phyloP scores from a whole-genome alignment of 495 filamentous ascomycete species.

The Copromyces sp. region DNA sequence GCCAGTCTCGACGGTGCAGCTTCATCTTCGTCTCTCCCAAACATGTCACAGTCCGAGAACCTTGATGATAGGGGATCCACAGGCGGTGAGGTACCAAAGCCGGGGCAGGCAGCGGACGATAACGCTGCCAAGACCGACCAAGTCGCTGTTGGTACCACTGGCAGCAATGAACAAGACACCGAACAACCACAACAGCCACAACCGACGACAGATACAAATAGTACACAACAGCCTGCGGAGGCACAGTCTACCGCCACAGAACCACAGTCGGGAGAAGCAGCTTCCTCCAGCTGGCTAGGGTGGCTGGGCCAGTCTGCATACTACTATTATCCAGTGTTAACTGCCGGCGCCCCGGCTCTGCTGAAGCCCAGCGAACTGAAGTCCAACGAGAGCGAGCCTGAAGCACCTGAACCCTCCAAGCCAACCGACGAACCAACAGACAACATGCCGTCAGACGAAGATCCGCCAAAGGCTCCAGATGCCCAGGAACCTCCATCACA shows the following conservation, averaged over 20 bases:
- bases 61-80: background rate
- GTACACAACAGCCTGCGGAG: conserved; percentile 5
- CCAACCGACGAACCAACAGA: conserved; percentile 7
- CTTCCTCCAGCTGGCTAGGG: conserved; percentile 45
- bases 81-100: background rate
- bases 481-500: conserved; percentile 14
- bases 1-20: conserved; percentile 15
- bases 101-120: background rate
- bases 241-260: conserved; percentile 6
- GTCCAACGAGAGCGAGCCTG: conserved; percentile 15
- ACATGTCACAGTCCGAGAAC: conserved; percentile 2
- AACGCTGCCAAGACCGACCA: conserved; percentile 2
- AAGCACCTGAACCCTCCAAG: conserved; percentile 3
- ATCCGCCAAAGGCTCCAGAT: conserved; percentile 15
- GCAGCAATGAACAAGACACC: background rate
- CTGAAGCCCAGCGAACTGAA: conserved; percentile 13
- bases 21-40: conserved; percentile 20
- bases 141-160: conserved; percentile 1
- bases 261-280: conserved; percentile 23
- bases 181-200: background rate
- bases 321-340: conserved; percentile 10
- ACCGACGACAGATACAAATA: background rate
- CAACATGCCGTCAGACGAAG: conserved; percentile 2
- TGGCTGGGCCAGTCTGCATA: conserved; percentile 39
- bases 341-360: background rate